A percentile compares a stretch with the other conserved stretches of the same genome.
These are phyloP conservation scores for Meyerozyma carpophila DNA, from an alignment of 1,139 yeast genomes.

Conservation along the genomic window DNA sequence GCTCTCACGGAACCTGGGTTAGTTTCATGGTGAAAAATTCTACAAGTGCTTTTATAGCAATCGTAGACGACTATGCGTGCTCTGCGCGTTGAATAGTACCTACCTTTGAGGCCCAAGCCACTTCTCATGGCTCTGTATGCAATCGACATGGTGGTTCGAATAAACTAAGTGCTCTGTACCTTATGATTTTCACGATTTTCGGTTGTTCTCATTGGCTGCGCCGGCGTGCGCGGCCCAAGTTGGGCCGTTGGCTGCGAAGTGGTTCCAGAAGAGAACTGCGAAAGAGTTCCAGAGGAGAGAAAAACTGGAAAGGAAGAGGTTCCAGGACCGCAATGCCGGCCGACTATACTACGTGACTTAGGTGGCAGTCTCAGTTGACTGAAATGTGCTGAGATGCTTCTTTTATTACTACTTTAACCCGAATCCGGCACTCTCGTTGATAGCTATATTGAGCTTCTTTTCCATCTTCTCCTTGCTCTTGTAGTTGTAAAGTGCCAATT, in stretches of 20 bases:
- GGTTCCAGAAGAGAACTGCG: neutral
- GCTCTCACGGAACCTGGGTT: constrained; percentile 17
- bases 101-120: constrained; percentile 42
- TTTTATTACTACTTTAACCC: constrained; percentile 49
- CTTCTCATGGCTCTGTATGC: constrained; percentile 53
- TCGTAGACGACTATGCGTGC: neutral
- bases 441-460: constrained; percentile 57
- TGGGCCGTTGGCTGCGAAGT: neutral
- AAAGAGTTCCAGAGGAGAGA: too few relatives aligned
- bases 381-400: too few relatives aligned
- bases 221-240: constrained; percentile 3
- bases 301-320: too few relatives aligned
- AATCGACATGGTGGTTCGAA: constrained; percentile 14
- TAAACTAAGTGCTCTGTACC: neutral
- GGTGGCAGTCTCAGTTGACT: neutral
- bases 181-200: constrained; percentile 10
- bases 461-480: constrained; percentile 44
- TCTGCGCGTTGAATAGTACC: constrained; percentile 9
- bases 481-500: constrained; percentile 72
- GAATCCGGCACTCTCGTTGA: constrained; percentile 80
- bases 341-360: constrained; percentile 4
- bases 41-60: neutral
- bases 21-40: neutral
- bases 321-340: too few relatives aligned
- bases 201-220: constrained; percentile 19